Conservation (phyloP, 768 basidiomycete genomes). For the Podaxis sp. region DNA sequence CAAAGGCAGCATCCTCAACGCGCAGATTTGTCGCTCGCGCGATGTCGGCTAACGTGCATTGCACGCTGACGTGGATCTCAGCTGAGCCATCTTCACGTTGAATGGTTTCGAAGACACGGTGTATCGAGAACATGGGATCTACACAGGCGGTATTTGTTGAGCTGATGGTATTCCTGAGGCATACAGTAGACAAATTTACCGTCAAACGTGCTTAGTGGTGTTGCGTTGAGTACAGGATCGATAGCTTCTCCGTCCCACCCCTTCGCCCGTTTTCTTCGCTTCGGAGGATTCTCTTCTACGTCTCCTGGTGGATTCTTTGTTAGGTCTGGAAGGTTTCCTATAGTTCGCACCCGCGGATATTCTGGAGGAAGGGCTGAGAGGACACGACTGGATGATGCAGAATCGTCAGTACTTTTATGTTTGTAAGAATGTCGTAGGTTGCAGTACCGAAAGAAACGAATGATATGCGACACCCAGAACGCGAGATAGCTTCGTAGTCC, state of each 20-base stretch:
- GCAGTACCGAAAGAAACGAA: conserved; percentile 77
- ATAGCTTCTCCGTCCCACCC: conserved; percentile 75
- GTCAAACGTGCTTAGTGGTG: conserved; percentile 37
- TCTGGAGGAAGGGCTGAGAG: conserved; percentile 63
- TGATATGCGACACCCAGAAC: conserved; percentile 81
- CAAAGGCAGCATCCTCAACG: conserved; percentile 85
- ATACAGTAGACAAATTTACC: conserved; percentile 29
- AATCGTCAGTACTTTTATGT: background rate
- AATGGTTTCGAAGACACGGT: conserved; percentile 59
- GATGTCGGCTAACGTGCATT: conserved; percentile 75
- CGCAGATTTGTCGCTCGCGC: conserved; percentile 80
- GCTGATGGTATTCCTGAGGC: background rate
- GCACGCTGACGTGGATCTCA: conserved; percentile 63
- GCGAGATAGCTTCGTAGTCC: conserved; percentile 89
- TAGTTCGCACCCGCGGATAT: conserved; percentile 41
- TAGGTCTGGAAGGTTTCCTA: conserved; percentile 43
- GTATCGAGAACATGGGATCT: conserved; percentile 55
- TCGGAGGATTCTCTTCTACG: conserved; percentile 26
- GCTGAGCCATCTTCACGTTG: conserved; percentile 67
- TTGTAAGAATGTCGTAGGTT: background rate
- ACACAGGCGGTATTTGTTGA: conserved; percentile 1
- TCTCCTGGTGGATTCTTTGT: conserved; percentile 32
- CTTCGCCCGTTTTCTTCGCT: conserved; percentile 52
- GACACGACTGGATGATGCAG: conserved; percentile 40
- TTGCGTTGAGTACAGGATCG: conserved; percentile 31